Conservation (phyloP, 495 filamentous ascomycete genomes). For the Parathielavia hyrcaniae region DNA sequence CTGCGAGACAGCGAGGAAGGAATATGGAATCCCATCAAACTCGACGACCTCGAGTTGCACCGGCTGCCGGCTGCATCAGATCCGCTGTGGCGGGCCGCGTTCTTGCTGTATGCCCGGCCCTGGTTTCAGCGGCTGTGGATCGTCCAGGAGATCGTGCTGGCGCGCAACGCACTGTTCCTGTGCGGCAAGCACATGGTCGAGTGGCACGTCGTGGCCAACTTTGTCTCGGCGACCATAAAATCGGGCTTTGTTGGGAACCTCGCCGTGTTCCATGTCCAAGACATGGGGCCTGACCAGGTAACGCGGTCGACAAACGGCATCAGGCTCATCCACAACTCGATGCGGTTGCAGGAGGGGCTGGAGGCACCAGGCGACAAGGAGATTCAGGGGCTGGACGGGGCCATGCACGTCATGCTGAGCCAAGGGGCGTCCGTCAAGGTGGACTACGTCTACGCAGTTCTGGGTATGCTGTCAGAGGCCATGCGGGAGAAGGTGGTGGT, state of each 20-base stretch:
- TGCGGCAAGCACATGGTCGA: not conserved
- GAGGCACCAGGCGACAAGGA: not conserved
- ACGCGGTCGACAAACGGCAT: not conserved
- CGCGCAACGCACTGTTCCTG: not conserved
- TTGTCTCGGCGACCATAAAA: not conserved
- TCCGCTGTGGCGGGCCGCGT: not conserved
- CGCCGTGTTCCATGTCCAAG: not conserved
- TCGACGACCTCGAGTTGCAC: not conserved
- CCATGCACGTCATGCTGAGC: not conserved
- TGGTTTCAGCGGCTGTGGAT: slow-evolving; percentile 1
- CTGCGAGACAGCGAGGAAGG: not conserved
- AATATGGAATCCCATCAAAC: not conserved
- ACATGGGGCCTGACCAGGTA: not conserved
- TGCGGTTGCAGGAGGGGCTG: not conserved
- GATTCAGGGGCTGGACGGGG: not conserved
- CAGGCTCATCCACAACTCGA: not conserved
- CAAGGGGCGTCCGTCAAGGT: not conserved
- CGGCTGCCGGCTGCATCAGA: not conserved
- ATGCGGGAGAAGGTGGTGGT: not conserved
- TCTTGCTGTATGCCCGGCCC: not conserved
- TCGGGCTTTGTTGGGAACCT: not conserved
- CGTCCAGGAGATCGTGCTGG: not conserved
- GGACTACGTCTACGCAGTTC: not conserved
- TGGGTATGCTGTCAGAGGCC: not conserved
- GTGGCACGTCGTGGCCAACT: not conserved